Evolutionary conservation across 345 rosid species (phyloP).

Genomic region (Eucalyptus leucophloia): DNA sequence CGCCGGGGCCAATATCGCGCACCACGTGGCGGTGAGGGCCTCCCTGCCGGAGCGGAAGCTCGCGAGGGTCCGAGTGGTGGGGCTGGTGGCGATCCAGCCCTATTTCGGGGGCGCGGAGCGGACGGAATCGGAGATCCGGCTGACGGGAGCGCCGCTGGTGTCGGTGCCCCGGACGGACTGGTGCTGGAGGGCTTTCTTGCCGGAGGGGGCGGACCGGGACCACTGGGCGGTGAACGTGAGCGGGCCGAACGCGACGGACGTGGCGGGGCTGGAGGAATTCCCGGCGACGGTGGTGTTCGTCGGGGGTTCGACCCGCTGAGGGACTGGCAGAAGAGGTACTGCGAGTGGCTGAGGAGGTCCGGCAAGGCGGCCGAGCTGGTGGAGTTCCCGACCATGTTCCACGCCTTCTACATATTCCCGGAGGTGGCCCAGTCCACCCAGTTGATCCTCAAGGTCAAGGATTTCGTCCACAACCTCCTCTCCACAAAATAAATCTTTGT

Average conservation of each 20-base stretch:
- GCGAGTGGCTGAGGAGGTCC: slow-evolving; percentile 46
- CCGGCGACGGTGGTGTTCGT: slow-evolving; percentile 41
- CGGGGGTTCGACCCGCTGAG: slow-evolving; percentile 58
- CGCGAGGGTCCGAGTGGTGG: slow-evolving; percentile 14
- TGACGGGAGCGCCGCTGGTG: slow-evolving; percentile 13
- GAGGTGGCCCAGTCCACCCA: slow-evolving; percentile 40
- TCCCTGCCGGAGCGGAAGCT: background rate
- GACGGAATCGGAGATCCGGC: slow-evolving; percentile 46
- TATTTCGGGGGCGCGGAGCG: slow-evolving; percentile 73
- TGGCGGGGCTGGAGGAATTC: slow-evolving; percentile 27
- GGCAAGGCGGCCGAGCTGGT: slow-evolving; percentile 48
- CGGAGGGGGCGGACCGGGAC: slow-evolving; percentile 48
- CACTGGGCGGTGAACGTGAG: slow-evolving; percentile 35
- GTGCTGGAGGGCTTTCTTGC: slow-evolving; percentile 45
- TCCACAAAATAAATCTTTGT: background rate
- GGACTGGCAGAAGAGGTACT: slow-evolving; percentile 76
- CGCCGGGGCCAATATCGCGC: slow-evolving; percentile 76
- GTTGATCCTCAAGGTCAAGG: slow-evolving; percentile 33
- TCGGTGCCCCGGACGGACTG: slow-evolving; percentile 34
- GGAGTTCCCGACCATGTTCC: slow-evolving; percentile 66
- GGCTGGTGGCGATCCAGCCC: slow-evolving; percentile 63
- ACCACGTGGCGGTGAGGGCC: slow-evolving; percentile 45
- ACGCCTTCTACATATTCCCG: slow-evolving; percentile 74
- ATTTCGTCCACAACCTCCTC: slow-evolving; percentile 15
- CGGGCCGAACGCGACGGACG: slow-evolving; percentile 28